Evolutionary conservation across 108 stramenopile genomes (phyloP).

Genomic region (Skeletonema potamos): DNA sequence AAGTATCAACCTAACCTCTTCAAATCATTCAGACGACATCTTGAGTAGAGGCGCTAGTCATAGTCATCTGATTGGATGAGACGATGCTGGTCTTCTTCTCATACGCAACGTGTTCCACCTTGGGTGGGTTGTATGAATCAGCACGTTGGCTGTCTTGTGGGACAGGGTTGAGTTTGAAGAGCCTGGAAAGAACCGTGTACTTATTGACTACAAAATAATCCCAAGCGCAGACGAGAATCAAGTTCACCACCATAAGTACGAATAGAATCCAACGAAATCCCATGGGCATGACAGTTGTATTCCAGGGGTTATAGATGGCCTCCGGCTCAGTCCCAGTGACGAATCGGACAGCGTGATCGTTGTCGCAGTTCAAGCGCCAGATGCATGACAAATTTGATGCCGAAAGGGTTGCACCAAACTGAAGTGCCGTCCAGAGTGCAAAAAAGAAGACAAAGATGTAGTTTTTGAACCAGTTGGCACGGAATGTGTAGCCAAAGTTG

Average conservation of each 20-base stretch:
- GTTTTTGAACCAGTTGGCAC: slow-evolving; percentile 46
- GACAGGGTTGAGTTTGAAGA: neutral
- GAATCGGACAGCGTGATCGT: slow-evolving; percentile 46
- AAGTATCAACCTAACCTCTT: neutral
- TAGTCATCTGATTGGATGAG: no score
- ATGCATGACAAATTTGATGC: slow-evolving; percentile 53
- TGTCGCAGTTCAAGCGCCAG: slow-evolving; percentile 63
- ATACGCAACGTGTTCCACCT: neutral
- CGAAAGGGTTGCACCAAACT: slow-evolving; percentile 27
- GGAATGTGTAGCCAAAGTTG: slow-evolving; percentile 58
- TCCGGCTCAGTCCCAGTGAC: slow-evolving; percentile 16
- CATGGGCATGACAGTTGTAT: slow-evolving; percentile 68
- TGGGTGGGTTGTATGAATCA: no score
- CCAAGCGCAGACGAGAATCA: slow-evolving; percentile 44
- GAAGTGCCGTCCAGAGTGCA: slow-evolving; percentile 26
- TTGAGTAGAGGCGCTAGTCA: neutral
- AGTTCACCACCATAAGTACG: slow-evolving; percentile 58
- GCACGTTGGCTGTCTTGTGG: neutral
- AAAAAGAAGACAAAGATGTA: slow-evolving; percentile 51
- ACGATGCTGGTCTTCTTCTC: neutral
- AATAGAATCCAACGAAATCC: slow-evolving; percentile 46
- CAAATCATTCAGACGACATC: neutral
- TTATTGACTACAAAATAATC: slow-evolving; percentile 59
- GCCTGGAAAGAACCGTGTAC: neutral
- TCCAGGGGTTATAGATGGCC: slow-evolving; percentile 51